Conservation (phyloP, 2,329 filamentous ascomycete species). For the Phyllosticta ampelicida region DNA sequence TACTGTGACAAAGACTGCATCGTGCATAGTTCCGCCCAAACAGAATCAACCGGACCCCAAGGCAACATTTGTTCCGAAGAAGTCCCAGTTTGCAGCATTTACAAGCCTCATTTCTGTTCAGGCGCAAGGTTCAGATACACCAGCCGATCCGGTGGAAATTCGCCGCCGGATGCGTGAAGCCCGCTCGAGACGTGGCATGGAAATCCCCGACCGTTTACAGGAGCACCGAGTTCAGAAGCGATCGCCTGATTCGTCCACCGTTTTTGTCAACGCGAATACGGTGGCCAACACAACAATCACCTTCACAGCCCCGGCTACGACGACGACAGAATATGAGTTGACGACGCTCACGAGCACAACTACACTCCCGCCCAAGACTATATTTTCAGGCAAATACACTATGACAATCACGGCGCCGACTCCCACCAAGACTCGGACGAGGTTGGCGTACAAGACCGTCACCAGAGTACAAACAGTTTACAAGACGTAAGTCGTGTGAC, state of each 20-base stretch:
- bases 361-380: constrained; percentile 25
- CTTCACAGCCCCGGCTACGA: constrained; percentile 19
- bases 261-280: constrained; percentile 22
- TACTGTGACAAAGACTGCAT: constrained; percentile 27
- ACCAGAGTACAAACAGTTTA: constrained; percentile 23
- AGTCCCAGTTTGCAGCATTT: constrained; percentile 18
- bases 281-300: constrained; percentile 24
- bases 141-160: constrained; percentile 16
- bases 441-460: constrained; percentile 18
- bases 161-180: constrained; percentile 26
- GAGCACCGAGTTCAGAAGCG: constrained; percentile 19
- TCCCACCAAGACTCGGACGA: constrained; percentile 22
- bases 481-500: constrained; percentile 17
- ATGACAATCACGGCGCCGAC: constrained; percentile 26
- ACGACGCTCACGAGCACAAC: constrained; percentile 17
- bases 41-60: constrained; percentile 24
- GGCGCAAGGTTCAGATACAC: constrained; percentile 1
- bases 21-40: constrained; percentile 26
- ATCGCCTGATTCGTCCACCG: constrained; percentile 25
- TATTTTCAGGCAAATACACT: constrained; percentile 25
- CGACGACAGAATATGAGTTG: constrained; percentile 20
- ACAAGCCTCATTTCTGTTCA: background rate
- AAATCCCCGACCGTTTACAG: constrained; percentile 14
- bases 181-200: constrained; percentile 19
- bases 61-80: constrained; percentile 25